A percentile compares a stretch with the other conserved stretches of the same genome.
phyloP scores from a whole-genome alignment of 2,329 filamentous ascomycete species.

The Ophiostoma sp. region DNA sequence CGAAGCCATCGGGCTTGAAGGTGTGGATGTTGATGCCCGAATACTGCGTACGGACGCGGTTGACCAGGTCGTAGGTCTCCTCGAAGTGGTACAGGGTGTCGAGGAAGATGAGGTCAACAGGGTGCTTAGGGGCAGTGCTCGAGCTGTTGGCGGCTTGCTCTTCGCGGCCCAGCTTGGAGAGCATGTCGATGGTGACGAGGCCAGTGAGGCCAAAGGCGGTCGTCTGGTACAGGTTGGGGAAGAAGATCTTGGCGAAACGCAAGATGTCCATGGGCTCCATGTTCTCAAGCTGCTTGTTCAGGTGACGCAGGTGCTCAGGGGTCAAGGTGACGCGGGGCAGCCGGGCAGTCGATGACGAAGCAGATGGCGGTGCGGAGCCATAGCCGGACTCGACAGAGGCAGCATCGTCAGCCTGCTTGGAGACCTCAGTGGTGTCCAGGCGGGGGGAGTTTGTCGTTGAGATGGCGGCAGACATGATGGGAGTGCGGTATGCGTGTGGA shows the following conservation, averaged over 20 bases:
- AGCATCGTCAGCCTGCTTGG: constrained; percentile 38
- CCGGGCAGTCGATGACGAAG: constrained; percentile 52
- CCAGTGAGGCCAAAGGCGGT: constrained; percentile 79
- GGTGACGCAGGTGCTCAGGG: constrained; percentile 77
- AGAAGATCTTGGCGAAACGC: constrained; percentile 82
- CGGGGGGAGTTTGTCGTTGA: constrained; percentile 33
- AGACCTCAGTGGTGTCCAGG: constrained; percentile 34
- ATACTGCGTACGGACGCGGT: constrained; percentile 70
- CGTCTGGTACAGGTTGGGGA: constrained; percentile 83
- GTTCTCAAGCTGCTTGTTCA: constrained; percentile 83
- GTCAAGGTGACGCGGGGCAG: constrained; percentile 80
- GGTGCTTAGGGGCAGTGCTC: constrained; percentile 22
- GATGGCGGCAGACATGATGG: constrained; percentile 13
- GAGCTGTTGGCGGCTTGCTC: constrained; percentile 32
- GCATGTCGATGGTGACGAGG: constrained; percentile 77
- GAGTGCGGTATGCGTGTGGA: neutral
- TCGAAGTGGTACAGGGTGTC: constrained; percentile 79
- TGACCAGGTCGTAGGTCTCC: constrained; percentile 68
- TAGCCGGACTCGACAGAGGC: constrained; percentile 74
- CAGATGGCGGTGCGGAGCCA: constrained; percentile 53
- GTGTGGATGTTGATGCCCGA: constrained; percentile 75
- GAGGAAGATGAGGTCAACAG: constrained; percentile 69
- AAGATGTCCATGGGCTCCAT: constrained; percentile 88
- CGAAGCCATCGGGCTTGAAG: constrained; percentile 76
- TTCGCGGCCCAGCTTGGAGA: constrained; percentile 65